Base-by-base conservation (phyloP, 495 filamentous ascomycete species). In the Trichocladium uniseriatum region DNA sequence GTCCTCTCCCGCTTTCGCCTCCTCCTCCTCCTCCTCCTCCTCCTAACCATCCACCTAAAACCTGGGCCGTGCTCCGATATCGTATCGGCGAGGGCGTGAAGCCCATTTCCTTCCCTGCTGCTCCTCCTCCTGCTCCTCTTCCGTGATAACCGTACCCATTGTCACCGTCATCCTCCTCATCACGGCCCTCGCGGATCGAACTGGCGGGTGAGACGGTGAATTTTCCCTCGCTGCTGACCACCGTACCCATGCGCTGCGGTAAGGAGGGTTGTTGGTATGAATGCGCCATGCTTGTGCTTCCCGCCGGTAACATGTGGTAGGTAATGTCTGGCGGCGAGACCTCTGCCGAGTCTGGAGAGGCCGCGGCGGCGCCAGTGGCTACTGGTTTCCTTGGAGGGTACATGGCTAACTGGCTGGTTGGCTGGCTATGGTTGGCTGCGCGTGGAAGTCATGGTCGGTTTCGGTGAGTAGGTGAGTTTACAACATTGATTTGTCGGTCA, bases 181-280 rank as follows among this genome's bases (percentile, higher is more conserved):
- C 40, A 4, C 49, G 35, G 5, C 46, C 48, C 14, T 46, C 45
- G 38, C 53, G 58, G 34, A 56, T 52, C 14, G 58, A 61, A 24
- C 58, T 61, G 1, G 58, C 53, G 3, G 58, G 58, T 1, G 58
- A 61, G 13, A 61, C 51, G 14, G 48, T 55, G 20, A 53, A 46
- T 24, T 38, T 41, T 5, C 38, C 39, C 13, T 38, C 56, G 36
- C 52, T 55, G 49, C 41, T 49, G 14, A 48, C 32, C 13, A 32
- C 31, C 1, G 45, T 58, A 34, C 44, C 55, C 38, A 45, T 42
- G 34, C 43, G 50, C 38, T 53, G 50, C 5, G 46, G 55, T 2
- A 35, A 36, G 13, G 24, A 16, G 24, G 28, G 34, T 6, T 32
- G 36, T 3, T 19, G 16, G n/a, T n/a, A n/a, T n/a, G n/a, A n/a